Evolutionary conservation across 305 asterid species (phyloP), one percentile per base, ranked within the genome.

Genomic region (Ilex paraguariensis): DNA sequence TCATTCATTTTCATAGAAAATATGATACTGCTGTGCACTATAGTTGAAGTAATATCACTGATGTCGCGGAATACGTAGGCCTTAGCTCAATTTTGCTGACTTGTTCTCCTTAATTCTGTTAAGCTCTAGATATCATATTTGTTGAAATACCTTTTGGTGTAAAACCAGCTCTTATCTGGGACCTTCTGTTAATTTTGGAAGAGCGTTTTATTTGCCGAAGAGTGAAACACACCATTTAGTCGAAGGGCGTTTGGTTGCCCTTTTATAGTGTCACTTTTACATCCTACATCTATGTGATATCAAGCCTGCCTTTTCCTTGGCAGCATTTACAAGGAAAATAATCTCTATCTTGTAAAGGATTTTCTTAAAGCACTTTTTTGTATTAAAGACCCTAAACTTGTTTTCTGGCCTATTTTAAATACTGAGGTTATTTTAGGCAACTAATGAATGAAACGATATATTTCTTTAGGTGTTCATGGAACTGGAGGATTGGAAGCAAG

Each of bases 401-500:
- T 2, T 4, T 36, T 36, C 42, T 36, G 42, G 42, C 28, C 28
- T 21, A 21, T 21, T 21, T 21, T 21, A 21, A 21, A 36, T 36
- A 8, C 42, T 36, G 42, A 36, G 15, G 42, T 56, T 21, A 31
- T 45, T 61, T 40, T 32, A 8, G 39, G 32, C 1, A 13, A 17
- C 42, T 59, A 63, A 55, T 67, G 15, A 12, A 65, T 61, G 62
- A 68, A 63, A 59, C 30, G 30, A 48, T 39, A 12, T 67, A 65
- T 10, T 8, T 73, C 57, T 62, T 15, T 73, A 93, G 97, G 72
- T 79, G 66, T 77, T 62, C 63, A 84, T 86, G 95, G 95, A 90
- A 76, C 75, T 79, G 66, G 86, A 86, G 74, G 84, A 81, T 57
- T 93, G 97, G 97, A 72, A 77, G 63, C 83, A 82, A 77, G 97